Base-by-base conservation (phyloP, 495 filamentous ascomycete genomes). In the Pyrenula massariospora region DNA sequence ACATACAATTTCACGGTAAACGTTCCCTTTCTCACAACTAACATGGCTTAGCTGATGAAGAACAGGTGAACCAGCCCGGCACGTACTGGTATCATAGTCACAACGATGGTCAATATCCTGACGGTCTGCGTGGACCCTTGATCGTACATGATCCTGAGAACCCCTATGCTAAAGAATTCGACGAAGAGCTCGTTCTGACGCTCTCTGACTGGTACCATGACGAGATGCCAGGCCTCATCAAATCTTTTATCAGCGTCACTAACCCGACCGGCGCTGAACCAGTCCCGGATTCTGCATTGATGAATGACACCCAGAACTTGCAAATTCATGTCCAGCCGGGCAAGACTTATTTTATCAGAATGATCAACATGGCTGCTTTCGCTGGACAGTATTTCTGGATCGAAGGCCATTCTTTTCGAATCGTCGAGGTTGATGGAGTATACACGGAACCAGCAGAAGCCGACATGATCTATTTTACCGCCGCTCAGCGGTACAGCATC, bases 51-150 rank as follows among this genome's bases (percentile, higher is more conserved):
- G 1, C 10, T 0, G 53, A 52, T 20, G 8, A 10, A 52, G 19
- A 20, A 3, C 52, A 86, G 86, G 67, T 85, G 22, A 70, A 87
- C 55, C 85, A 90, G 71, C 79, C 84, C 0, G 88, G 88, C 48
- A 88, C 87, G 1, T 92, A 89, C 72, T 92, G 89, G 89, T 92
- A 91, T 63, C 88, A 92, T 66, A 87, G 85, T 2, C 88, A 92
- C 64, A 70, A 75, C 22, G 72, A 71, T 59, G 84, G 77, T 1
- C 88, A 91, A 62, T 92, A 91, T 59, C 86, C 88, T 1, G 89
- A 94, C 68, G 89, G 89, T 11, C 73, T 89, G 25, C 78, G 86
- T 54, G 87, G 85, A 1, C 70, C 87, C 1, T 65, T 94, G 31
- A 82, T 93, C 52, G 73, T 92, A 24, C 77, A 89, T 51, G 89